Evolutionary conservation across 768 basidiomycete species (phyloP).

Genomic region (Boletus vinaceobasis): DNA sequence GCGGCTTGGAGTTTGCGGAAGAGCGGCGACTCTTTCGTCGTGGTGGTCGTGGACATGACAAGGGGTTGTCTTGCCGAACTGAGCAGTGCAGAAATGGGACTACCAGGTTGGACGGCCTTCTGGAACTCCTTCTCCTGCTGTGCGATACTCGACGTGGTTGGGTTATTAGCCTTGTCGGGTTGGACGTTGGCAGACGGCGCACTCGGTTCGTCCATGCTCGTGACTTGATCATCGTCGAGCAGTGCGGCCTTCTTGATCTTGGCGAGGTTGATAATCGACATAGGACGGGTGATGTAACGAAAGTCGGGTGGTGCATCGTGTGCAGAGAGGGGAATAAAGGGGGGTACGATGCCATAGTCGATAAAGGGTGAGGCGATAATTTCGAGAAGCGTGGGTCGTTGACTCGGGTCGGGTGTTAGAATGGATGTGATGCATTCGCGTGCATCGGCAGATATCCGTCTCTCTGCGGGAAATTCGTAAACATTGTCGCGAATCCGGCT

Average conservation of each 20-base stretch:
- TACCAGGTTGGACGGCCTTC: conserved; percentile 91
- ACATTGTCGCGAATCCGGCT: conserved; percentile 92
- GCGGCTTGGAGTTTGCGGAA: conserved; percentile 58
- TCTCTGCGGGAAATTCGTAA: conserved; percentile 86
- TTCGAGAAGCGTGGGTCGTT: conserved; percentile 79
- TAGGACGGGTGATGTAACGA: conserved; percentile 54
- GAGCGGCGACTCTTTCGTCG: conserved; percentile 33
- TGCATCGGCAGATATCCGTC: conserved; percentile 64
- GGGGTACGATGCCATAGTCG: conserved; percentile 72
- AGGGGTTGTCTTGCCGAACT: conserved; percentile 87
- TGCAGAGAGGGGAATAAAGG: conserved; percentile 76
- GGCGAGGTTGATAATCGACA: conserved; percentile 67
- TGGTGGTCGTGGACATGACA: conserved; percentile 57
- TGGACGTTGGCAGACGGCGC: conserved; percentile 21
- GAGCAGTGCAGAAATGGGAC: conserved; percentile 88
- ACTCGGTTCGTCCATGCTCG: conserved; percentile 42
- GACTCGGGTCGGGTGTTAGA: conserved; percentile 77
- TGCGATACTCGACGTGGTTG: conserved; percentile 59
- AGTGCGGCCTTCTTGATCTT: conserved; percentile 59
- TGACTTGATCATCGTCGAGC: conserved; percentile 60
- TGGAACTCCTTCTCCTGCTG: conserved; percentile 96
- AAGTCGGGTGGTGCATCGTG: conserved; percentile 77
- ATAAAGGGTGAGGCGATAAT: conserved; percentile 88
- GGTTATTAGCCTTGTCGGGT: conserved; percentile 31
- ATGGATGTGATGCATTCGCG: conserved; percentile 80